phyloP scores from a whole-genome alignment of 225 moss, liverwort and hornwort genomes.

The Ulota crispa region DNA sequence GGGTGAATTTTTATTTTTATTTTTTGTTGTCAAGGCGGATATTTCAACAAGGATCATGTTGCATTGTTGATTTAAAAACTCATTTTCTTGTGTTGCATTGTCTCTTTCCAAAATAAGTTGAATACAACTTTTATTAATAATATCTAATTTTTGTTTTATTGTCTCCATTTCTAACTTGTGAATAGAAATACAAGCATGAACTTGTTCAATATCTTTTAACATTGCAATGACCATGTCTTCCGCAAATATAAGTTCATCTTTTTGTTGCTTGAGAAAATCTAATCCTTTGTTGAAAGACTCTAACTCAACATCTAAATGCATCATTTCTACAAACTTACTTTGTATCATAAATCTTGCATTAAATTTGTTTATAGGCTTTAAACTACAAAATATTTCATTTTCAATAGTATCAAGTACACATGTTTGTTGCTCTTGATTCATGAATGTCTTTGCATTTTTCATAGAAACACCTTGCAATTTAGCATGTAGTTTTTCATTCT shows the following conservation, averaged over 20 bases:
- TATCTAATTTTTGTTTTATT: neutral
- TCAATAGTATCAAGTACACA: neutral
- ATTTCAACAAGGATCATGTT: neutral
- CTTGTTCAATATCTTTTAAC: neutral
- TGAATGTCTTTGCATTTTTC: neutral
- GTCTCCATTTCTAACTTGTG: neutral
- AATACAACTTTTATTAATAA: neutral
- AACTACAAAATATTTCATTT: neutral
- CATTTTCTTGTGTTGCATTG: neutral
- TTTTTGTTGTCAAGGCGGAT: neutral
- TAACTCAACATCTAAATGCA: neutral
- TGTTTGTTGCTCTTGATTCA: conserved; percentile 4
- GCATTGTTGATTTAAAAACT: neutral
- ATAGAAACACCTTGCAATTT: neutral
- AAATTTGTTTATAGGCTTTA: neutral
- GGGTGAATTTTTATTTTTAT: neutral
- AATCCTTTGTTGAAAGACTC: neutral
- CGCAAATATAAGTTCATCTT: neutral
- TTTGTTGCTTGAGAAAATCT: neutral
- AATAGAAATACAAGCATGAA: neutral
- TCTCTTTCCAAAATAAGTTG: conserved; percentile 17
- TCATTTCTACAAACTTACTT: accelerated
- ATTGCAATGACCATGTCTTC: neutral
- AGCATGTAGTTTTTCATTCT: neutral
- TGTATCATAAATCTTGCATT: neutral